phyloP scores from a whole-genome alignment of 805 yeast species.

The Candida parachauliodes region DNA sequence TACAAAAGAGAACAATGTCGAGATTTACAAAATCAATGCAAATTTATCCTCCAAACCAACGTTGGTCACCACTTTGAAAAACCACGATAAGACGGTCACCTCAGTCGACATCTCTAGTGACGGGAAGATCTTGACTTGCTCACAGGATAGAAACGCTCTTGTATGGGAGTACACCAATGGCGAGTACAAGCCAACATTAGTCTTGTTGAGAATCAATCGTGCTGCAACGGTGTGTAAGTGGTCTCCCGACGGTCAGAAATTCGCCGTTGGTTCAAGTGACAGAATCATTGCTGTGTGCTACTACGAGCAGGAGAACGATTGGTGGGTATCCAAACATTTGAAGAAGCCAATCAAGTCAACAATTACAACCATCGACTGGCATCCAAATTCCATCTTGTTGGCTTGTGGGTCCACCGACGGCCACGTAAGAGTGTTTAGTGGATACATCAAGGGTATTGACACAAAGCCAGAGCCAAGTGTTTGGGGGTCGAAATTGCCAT shows the following conservation, averaged over 20 bases:
- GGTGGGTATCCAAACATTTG: conserved; percentile 99
- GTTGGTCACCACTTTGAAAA: conserved; percentile 63
- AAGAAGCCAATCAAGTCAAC: conserved; percentile 93
- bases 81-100: conserved; percentile 92
- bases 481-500: conserved; percentile 96
- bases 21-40: conserved; percentile 57
- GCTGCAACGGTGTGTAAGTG: conserved; percentile 94
- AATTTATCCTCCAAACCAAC: conserved; percentile 46
- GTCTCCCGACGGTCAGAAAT: conserved; percentile 93
- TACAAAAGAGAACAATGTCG: conserved; percentile 74
- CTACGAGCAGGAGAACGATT: conserved; percentile 92
- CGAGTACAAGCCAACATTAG: conserved; percentile 79
- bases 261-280: conserved; percentile 97
- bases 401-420: conserved; percentile 94
- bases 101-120: conserved; percentile 87
- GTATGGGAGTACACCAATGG: conserved; percentile 79
- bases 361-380: conserved; percentile 83
- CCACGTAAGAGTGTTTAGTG: conserved; percentile 83
- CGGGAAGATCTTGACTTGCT: conserved; percentile 92
- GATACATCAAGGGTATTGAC: conserved; percentile 86
- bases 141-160: conserved; percentile 95
- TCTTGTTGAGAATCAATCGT: conserved; percentile 84
- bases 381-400: conserved; percentile 82
- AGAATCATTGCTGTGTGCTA: conserved; percentile 93
- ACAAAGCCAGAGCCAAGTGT: conserved; percentile 71